Base-by-base conservation (phyloP, 768 basidiomycete genomes). In the Wakefieldia striispora region DNA sequence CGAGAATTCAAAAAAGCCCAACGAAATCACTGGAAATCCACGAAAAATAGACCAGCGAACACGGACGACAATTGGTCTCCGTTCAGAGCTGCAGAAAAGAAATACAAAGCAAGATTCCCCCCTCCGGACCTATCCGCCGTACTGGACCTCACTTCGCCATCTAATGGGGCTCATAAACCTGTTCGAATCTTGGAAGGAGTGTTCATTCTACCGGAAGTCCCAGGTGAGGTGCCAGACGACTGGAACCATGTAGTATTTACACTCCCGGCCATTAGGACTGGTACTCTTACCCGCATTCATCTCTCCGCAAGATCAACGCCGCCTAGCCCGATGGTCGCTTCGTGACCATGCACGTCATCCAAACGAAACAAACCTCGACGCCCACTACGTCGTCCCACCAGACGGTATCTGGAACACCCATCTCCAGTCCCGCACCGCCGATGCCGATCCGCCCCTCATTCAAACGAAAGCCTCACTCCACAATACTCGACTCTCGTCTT, bases 341-440 rank as follows among this genome's bases (percentile, higher is more conserved):
- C 62, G 74, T 10, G 78, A 86, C 17, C 91, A 95, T 57, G 87
- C 94, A 1, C 75, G 76, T 3, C 68, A 75, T 33, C 91, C 92
- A 0, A 97, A 97, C 63, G 85, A 88, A 47, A 95, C 91, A 0
- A 95, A 93, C 57, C 83, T 97, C 19, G 88, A 95, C 48, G 79
- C 83, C 0, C 95, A 97, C 66, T 97, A 95, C 60, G 40, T 72
- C 37, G 73, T 97, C 7, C 95, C 95, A 0, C 43, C 66, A 16
- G 71, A 80, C 11, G 90, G 94, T 12, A 67, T 97, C 20, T 99
- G 95, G 93, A 79, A 82, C 36, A 68, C 79, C 2, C 77, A 74
- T 65, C 55, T 83, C 17, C 43, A 24, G 20, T 50, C 62, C 34
- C 50, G 66, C 20, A 70, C 86, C 19, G 69, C 49, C 0, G n/a